Evolutionary conservation across 2,329 filamentous ascomycete genomes (phyloP).

Genomic region (Paraconiothyrium brasiliense): DNA sequence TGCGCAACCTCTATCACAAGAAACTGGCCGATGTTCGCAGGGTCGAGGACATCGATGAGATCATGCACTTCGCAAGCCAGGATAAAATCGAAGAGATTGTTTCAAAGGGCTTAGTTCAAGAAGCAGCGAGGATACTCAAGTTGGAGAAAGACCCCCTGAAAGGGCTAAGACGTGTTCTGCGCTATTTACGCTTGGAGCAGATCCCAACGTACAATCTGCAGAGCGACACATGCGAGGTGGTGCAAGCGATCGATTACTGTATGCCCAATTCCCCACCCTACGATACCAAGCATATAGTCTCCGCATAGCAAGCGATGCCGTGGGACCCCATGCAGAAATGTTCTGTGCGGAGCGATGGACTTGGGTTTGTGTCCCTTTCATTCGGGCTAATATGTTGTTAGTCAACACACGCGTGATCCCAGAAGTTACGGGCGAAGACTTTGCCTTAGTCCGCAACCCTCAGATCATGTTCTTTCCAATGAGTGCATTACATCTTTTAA

Average conservation of each 20-base stretch:
- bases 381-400: slow-evolving; percentile 15
- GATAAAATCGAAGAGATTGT: slow-evolving; percentile 29
- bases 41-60: slow-evolving; percentile 15
- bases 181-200: slow-evolving; percentile 28
- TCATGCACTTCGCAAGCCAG: slow-evolving; percentile 23
- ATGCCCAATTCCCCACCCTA: slow-evolving; percentile 13
- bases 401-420: slow-evolving; percentile 40
- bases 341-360: neutral
- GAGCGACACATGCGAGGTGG: slow-evolving; percentile 38
- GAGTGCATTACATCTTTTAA: slow-evolving; percentile 36
- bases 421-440: slow-evolving; percentile 20
- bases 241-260: slow-evolving; percentile 46
- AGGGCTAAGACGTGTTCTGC: slow-evolving; percentile 26
- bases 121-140: slow-evolving; percentile 28
- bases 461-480: slow-evolving; percentile 39
- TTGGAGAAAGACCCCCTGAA: slow-evolving; percentile 27
- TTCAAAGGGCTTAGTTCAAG: slow-evolving; percentile 17
- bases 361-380: neutral
- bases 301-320: neutral
- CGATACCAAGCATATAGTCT: neutral
- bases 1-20: slow-evolving; percentile 21
- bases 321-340: neutral
- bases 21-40: neutral
- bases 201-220: slow-evolving; percentile 34
- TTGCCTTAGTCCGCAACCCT: slow-evolving; percentile 37